Base-by-base conservation (phyloP, 2,329 filamentous ascomycete genomes). In the Xylariaceae sp. region DNA sequence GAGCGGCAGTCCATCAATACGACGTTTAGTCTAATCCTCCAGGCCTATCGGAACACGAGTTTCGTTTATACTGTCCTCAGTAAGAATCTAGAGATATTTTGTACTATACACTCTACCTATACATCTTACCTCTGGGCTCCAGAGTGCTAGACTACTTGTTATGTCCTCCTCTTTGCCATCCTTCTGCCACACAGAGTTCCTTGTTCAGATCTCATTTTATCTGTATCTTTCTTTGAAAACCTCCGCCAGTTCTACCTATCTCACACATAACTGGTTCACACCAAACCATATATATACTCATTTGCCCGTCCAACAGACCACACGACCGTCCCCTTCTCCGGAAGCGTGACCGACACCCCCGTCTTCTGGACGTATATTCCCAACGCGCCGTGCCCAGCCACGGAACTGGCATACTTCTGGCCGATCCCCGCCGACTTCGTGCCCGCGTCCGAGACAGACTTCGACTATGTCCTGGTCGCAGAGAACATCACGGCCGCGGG, bases 361-460 rank as follows among this genome's bases (percentile, higher is more conserved):
- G 24, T 40, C 1, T 32, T 29, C 35, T 40, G 11, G 45, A 21
- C 33, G 7, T 30, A 30, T 15, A 30, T 40, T 4, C 16, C 45
- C 9, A n/a, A 8, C 18, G 26, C 18, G 13, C 18, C 35, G 9
- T 40, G 33, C 4, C 23, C 35, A 10, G 18, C 35, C 16, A 40
- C 45, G 33, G 45, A 48, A 20, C 39, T 48, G 13, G 29, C 44
- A 10, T 39, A 48, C 18, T 16, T 30, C 23, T 47, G 21, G 44
- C 44, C 32, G 4, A 37, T 29, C 9, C 44, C 44, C 1, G 18
- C 10, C 13, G 5, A 21, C 16, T 30, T 37, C 16, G 9, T 3
- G 13, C 23, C 44, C 1, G 43, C 18, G 3, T 48, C 44, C 24
- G 33, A 47, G 2, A 39, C 24, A 16, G 33, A 47, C 33, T 47